Evolutionary conservation across 2,329 filamentous ascomycete species (phyloP).

Genomic region (Ceratocystis ficicola): DNA sequence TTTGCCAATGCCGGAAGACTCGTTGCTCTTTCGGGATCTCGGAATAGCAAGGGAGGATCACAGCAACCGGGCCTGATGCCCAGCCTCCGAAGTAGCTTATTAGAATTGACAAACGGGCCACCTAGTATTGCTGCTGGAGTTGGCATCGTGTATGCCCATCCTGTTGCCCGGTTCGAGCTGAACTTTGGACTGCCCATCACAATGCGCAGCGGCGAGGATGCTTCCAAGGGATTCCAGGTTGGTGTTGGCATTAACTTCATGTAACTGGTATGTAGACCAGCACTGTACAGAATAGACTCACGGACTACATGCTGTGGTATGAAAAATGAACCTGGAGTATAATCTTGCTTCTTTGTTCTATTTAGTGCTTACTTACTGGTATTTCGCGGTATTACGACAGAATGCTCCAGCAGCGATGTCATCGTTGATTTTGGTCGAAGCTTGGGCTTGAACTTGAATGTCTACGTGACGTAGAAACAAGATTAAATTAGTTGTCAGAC

Average conservation of each 20-base stretch:
- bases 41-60: constrained; percentile 32
- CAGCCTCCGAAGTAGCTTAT: constrained; percentile 49
- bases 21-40: constrained; percentile 55
- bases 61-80: constrained; percentile 35
- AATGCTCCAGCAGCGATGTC: too few relatives aligned
- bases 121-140: constrained; percentile 80
- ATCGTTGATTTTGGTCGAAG: too few relatives aligned
- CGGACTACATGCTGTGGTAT: background rate
- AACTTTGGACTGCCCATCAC: constrained; percentile 88
- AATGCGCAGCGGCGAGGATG: constrained; percentile 69
- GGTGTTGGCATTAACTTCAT: constrained; percentile 96
- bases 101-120: constrained; percentile 58
- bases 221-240: constrained; percentile 81
- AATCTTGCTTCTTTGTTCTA: too few relatives aligned
- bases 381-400: too few relatives aligned
- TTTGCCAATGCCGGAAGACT: constrained; percentile 86
- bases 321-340: background rate
- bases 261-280: constrained; percentile 35
- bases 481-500: too few relatives aligned
- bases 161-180: constrained; percentile 83
- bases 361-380: too few relatives aligned
- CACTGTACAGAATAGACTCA: background rate
- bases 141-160: constrained; percentile 88
- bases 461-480: too few relatives aligned
- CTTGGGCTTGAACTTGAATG: too few relatives aligned